These are phyloP conservation scores for Nitzschia sp. DNA, from an alignment of 108 stramenopile genomes.

Conservation along the genomic window DNA sequence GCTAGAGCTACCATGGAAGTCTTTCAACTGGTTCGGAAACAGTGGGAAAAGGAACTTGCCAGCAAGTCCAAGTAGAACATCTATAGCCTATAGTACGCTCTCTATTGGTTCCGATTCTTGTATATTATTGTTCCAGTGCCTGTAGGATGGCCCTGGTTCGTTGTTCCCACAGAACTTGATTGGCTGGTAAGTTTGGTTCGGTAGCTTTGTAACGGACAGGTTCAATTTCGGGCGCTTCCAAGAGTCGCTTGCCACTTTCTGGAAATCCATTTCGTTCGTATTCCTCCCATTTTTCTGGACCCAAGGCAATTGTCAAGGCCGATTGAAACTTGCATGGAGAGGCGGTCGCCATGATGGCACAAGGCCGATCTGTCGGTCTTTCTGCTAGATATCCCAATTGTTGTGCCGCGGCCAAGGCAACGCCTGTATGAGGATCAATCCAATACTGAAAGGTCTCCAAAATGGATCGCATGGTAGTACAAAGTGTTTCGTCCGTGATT, in stretches of 20 bases:
- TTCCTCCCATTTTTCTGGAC: constrained; percentile 52
- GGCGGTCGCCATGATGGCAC: constrained; percentile 78
- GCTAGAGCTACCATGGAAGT: constrained; percentile 84
- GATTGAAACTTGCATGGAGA: constrained; percentile 85
- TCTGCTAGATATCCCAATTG: constrained; percentile 48
- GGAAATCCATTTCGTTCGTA: constrained; percentile 57
- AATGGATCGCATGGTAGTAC: constrained; percentile 38
- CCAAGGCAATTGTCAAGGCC: constrained; percentile 59
- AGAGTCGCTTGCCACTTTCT: constrained; percentile 28
- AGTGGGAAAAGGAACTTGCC: constrained; percentile 76
- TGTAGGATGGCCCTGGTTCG: not conserved
- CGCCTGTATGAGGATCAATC: constrained; percentile 86
- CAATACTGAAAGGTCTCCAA: constrained; percentile 42
- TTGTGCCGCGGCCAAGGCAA: constrained; percentile 72
- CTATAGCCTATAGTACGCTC: not conserved
- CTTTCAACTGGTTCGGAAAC: constrained; percentile 60
- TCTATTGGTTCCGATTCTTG: no score
- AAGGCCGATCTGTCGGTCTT: constrained; percentile 9
- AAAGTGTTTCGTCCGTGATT: constrained; percentile 80
- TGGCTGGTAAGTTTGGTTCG: constrained; percentile 27
- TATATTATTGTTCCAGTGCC: no score
- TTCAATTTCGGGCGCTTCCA: constrained; percentile 22
- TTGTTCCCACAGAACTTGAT: constrained; percentile 46
- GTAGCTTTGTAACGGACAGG: constrained; percentile 4
- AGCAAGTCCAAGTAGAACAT: constrained; percentile 18